A percentile compares a stretch with the other conserved stretches of the same genome.
Evolutionary conservation across 148 eudicot species (phyloP).

Genomic region (Vaccinium myrtillus): DNA sequence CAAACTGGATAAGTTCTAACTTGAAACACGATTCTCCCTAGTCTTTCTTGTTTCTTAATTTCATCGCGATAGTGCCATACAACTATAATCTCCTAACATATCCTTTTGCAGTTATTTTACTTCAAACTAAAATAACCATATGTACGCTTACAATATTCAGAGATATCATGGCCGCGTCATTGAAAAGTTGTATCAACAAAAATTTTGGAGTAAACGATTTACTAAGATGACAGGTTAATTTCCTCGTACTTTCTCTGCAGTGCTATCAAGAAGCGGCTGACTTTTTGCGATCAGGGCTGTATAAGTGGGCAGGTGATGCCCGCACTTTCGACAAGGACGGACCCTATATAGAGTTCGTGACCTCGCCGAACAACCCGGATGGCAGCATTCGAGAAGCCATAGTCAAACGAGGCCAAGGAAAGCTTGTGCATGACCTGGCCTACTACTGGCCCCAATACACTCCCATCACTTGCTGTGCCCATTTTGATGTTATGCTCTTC

Average conservation of each 20-base stretch:
- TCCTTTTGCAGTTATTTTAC: not conserved
- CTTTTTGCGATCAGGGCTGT: conserved; percentile 40
- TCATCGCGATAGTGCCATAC: not conserved
- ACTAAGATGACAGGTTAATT: not conserved
- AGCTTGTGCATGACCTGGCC: conserved; percentile 69
- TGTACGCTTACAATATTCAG: not conserved
- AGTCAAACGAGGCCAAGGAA: conserved; percentile 43
- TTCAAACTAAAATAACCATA: not conserved
- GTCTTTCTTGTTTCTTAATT: not conserved
- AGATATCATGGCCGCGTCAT: not conserved
- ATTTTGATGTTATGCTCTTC: conserved; percentile 70
- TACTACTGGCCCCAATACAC: conserved; percentile 94
- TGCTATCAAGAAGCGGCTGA: conserved; percentile 51
- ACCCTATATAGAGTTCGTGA: conserved; percentile 67
- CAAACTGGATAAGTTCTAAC: too few species aligned
- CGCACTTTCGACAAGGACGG: conserved; percentile 34
- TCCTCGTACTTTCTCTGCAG: conserved; percentile 28
- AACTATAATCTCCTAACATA: not conserved
- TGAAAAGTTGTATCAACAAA: not conserved
- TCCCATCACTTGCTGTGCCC: conserved; percentile 55
- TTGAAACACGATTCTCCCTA: not conserved
- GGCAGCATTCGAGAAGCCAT: conserved; percentile 43
- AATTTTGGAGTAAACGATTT: not conserved
- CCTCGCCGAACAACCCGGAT: conserved; percentile 81
- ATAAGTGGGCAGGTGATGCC: conserved; percentile 67